These are phyloP conservation scores for Syzygium grande DNA, from an alignment of 345 rosid genomes.

Conservation along the genomic window DNA sequence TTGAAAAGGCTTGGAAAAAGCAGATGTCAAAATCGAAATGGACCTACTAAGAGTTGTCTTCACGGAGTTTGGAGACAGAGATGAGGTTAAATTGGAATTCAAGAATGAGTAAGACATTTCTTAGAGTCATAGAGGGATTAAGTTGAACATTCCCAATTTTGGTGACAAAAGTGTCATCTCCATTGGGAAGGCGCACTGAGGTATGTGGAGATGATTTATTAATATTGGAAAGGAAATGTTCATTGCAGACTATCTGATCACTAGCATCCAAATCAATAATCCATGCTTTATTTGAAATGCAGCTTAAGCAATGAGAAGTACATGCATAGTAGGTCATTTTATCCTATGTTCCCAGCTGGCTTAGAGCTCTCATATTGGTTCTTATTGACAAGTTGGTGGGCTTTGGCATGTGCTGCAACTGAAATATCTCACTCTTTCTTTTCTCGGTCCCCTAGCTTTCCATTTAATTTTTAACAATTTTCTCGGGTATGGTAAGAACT, in stretches of 20 bases:
- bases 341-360: not conserved
- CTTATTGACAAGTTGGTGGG: not conserved
- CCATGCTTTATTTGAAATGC: not conserved
- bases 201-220: not conserved
- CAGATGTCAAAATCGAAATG: accelerated
- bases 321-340: not conserved
- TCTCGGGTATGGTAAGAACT: not conserved
- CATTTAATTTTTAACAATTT: not conserved
- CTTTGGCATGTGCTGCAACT: not conserved
- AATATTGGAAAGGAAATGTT: not conserved
- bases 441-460: accelerated
- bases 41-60: not conserved
- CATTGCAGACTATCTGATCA: not conserved
- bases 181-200: not conserved
- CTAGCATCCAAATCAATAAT: too few species aligned
- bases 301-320: not conserved
- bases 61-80: not conserved
- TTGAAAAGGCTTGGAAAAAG: too few species aligned
- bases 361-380: not conserved
- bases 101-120: accelerated
- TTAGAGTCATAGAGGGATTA: too few species aligned
- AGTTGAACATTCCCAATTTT: not conserved
- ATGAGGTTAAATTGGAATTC: not conserved
- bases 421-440: too few species aligned
- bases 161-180: accelerated